Base-by-base conservation (phyloP, 257 asterid species). In the Phtheirospermum japonicum region DNA sequence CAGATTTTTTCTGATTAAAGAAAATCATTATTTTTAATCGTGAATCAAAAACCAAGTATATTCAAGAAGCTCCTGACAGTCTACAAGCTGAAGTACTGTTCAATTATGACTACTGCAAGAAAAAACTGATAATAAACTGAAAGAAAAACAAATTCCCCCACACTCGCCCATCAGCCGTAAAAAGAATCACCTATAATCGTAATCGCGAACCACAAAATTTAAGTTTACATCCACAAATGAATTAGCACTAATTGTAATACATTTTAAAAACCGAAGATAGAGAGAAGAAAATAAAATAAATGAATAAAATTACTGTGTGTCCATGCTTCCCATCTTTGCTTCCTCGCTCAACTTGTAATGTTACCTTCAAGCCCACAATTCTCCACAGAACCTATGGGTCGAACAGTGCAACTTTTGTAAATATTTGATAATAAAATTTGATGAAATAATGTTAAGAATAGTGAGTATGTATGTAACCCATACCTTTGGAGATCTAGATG, bases 401-500 rank as follows among this genome's bases (percentile, higher is more conserved):
- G 33, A 72, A 55, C 58, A 57, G 46, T 34, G 34, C 57, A 62
- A 43, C 10, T 56, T 45, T 30, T 49, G 52, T 13, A 52, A 55
- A 63, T 8, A 43, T 14, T 6, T 26, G 11, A n/a, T 7, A 9
- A 61, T 73, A 55, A 54, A 6, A 62, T 26, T 6, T 43, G 30
- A 59, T 40, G 43, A 62, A 33, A 4, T 43, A 31, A 59, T 40
- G 45, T 54, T 26, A 56, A 36, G 28, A 30, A 52, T 17, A 12
- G 26, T 16, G 53, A 14, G 20, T 5, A 36, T 23, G 13, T 45
- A 53, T n/a, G n/a, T n/a, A n/a, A 13, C 39, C 19, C 75, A 57
- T 84, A 78, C 97, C 95, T 79, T 92, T 10, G 96, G 97, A 69
- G 99, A 77, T 73, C 78, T 85, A 49, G 99, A 89, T 64, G 95